Evolutionary conservation across 345 rosid genomes (phyloP).

Genomic region (Erucastrum elatum): DNA sequence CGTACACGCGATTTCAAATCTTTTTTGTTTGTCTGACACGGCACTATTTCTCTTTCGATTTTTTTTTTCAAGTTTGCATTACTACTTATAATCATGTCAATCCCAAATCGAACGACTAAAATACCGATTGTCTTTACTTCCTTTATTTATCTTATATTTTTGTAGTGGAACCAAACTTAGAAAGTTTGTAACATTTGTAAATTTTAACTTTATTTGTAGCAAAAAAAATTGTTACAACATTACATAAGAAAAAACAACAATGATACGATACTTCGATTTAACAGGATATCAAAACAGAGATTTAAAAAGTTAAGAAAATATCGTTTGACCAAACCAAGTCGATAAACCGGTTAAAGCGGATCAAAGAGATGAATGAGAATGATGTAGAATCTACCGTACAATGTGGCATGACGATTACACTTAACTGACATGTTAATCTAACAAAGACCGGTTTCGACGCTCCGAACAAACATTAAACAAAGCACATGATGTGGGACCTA

Average conservation of each 20-base stretch:
- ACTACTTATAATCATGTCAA: background rate
- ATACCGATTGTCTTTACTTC: no score
- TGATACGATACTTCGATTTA: background rate
- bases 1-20: background rate
- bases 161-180: background rate
- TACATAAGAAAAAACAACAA: background rate
- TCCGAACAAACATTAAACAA: background rate
- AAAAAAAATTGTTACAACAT: background rate
- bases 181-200: background rate
- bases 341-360: constrained; percentile 36
- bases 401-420: constrained; percentile 32
- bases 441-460: constrained; percentile 14
- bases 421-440: constrained; percentile 35
- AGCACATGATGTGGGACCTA: constrained; percentile 39
- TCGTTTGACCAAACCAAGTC: constrained; percentile 2
- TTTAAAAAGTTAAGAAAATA: background rate
- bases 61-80: background rate
- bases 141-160: background rate
- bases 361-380: constrained; percentile 10
- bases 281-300: background rate
- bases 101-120: background rate
- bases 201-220: background rate
- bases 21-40: background rate
- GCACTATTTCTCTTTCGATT: background rate
- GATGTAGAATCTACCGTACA: constrained; percentile 34